A percentile compares a stretch with the other conserved stretches of the same genome.
Conservation (phyloP, 805 yeast species). For the Henningerozyma blattae region DNA sequence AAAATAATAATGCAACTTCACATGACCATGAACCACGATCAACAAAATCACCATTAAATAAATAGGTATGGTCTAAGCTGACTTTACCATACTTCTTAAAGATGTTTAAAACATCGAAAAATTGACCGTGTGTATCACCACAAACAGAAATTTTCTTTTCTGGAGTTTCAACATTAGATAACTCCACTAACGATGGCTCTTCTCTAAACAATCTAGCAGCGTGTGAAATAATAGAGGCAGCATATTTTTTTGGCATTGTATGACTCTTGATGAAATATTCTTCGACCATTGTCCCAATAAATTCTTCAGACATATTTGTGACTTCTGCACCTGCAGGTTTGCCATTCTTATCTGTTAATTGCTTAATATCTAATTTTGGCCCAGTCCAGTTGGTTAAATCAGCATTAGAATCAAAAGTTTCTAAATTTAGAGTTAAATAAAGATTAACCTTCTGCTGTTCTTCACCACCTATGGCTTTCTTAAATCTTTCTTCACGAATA, state of each 20-base stretch:
- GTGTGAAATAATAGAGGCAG: constrained; percentile 66
- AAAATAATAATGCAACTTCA: constrained; percentile 79
- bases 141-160: constrained; percentile 58
- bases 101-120: constrained; percentile 74
- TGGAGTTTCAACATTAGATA: constrained; percentile 26
- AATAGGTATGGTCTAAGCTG: constrained; percentile 46
- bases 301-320: constrained; percentile 37
- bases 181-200: constrained; percentile 71
- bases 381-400: constrained; percentile 22
- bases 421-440: constrained; percentile 18
- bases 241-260: constrained; percentile 67
- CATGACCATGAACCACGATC: constrained; percentile 98
- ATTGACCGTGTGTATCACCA: constrained; percentile 98
- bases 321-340: constrained; percentile 17
- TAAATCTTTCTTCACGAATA: constrained; percentile 67
- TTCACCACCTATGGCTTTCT: constrained; percentile 73
- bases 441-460: constrained; percentile 10
- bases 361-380: constrained; percentile 17
- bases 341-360: constrained; percentile 17
- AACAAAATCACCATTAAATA: constrained; percentile 95
- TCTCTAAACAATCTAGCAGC: constrained; percentile 49
- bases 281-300: constrained; percentile 50
- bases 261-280: constrained; percentile 63
- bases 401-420: constrained; percentile 22
- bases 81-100: constrained; percentile 69